phyloP scores from a whole-genome alignment of 441 rosid species.

The Erodium moschatum region DNA sequence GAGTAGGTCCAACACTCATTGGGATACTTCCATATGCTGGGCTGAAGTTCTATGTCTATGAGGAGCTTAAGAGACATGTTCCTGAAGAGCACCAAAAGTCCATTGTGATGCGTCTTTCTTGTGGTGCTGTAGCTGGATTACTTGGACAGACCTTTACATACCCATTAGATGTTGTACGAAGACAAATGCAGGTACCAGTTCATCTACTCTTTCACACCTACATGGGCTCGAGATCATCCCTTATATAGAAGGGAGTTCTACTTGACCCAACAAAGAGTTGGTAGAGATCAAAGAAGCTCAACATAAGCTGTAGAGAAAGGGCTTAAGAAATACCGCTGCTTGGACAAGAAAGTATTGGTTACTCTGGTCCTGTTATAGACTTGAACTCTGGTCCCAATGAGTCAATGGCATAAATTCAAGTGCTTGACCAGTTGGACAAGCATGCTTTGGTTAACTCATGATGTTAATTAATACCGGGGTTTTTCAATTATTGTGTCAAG shows the following conservation, averaged over 20 bases:
- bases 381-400: too few species aligned
- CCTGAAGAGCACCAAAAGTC: slow-evolving; percentile 90
- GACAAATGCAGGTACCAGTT: slow-evolving; percentile 85
- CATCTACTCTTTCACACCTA: not conserved
- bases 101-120: slow-evolving; percentile 69
- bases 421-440: too few species aligned
- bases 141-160: slow-evolving; percentile 89
- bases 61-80: slow-evolving; percentile 72
- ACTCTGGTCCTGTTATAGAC: too few species aligned
- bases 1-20: slow-evolving; percentile 73
- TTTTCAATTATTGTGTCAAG: not conserved
- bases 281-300: too few species aligned
- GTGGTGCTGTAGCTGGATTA: slow-evolving; percentile 92
- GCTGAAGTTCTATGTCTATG: slow-evolving; percentile 80
- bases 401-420: too few species aligned
- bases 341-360: too few species aligned
- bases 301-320: too few species aligned
- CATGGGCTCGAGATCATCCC: too few species aligned
- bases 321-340: too few species aligned
- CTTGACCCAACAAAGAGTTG: too few species aligned
- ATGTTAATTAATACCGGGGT: not conserved
- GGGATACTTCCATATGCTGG: slow-evolving; percentile 96
- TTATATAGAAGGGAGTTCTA: too few species aligned
- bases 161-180: slow-evolving; percentile 87
- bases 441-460: too few species aligned